Percentiles rank a stretch among this genome's conserved stretches.
Evolutionary conservation across 305 asterid species (phyloP).

Genomic region (Lippia alba): DNA sequence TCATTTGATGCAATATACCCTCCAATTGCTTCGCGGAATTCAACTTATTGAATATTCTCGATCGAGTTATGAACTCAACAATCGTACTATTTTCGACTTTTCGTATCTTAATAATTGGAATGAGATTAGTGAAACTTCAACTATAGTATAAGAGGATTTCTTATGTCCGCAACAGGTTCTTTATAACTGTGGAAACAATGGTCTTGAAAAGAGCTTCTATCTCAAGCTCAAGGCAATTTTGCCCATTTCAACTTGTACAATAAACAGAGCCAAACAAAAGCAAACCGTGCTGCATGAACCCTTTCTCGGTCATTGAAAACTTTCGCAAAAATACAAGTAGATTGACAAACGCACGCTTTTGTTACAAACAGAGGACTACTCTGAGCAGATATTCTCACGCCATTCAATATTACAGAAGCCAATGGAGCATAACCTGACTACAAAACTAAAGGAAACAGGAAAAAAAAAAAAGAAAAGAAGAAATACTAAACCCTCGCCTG

Average conservation of each 20-base stretch:
- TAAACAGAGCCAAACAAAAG: not conserved
- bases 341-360: slow-evolving; percentile 35
- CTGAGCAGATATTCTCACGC: slow-evolving; percentile 26
- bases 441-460: not conserved
- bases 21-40: no score
- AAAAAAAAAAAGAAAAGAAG: slow-evolving; percentile 31
- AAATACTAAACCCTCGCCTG: slow-evolving; percentile 22
- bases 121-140: no score
- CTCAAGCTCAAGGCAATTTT: not conserved
- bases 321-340: slow-evolving; percentile 34
- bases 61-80: no score
- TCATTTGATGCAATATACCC: no score
- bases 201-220: not conserved
- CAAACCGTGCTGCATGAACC: not conserved
- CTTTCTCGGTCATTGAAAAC: not conserved
- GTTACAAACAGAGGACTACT: slow-evolving; percentile 42
- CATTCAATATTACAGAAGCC: slow-evolving; percentile 45
- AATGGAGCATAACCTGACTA: slow-evolving; percentile 44
- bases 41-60: no score
- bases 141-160: no score
- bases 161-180: no score
- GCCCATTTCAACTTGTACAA: not conserved
- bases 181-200: not conserved
- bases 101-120: no score
- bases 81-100: no score